These are phyloP conservation scores for Mycena indigotica DNA, from an alignment of 768 basidiomycete species.

Conservation along the genomic window DNA sequence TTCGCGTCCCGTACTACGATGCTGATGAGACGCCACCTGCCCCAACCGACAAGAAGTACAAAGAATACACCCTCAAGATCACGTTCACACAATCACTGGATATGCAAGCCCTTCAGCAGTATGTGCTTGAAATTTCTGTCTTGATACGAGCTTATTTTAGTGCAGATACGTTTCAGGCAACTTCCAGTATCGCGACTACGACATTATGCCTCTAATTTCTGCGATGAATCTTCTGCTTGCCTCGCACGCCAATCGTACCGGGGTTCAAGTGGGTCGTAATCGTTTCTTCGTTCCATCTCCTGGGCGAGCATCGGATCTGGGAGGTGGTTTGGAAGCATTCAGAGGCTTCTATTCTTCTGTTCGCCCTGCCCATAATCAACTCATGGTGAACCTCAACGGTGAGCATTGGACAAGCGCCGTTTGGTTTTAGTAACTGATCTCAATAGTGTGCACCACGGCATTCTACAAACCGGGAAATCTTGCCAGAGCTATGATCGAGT, in stretches of 20 bases:
- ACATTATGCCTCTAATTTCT: slow-evolving; percentile 59
- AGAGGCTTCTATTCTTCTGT: slow-evolving; percentile 64
- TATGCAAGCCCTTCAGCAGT: slow-evolving; percentile 50
- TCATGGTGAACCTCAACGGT: slow-evolving; percentile 70
- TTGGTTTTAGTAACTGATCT: slow-evolving; percentile 32
- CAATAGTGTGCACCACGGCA: slow-evolving; percentile 56
- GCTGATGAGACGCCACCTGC: slow-evolving; percentile 46
- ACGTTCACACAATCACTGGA: slow-evolving; percentile 52
- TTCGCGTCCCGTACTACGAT: slow-evolving; percentile 49
- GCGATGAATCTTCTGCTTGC: slow-evolving; percentile 68
- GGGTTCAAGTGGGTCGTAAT: slow-evolving; percentile 65
- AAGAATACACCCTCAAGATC: slow-evolving; percentile 51
- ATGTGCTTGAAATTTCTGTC: slow-evolving; percentile 37
- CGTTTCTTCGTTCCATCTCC: slow-evolving; percentile 62
- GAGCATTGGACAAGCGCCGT: slow-evolving; percentile 50
- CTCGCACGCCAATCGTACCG: slow-evolving; percentile 51
- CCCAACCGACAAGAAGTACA: slow-evolving; percentile 42
- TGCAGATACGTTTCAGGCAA: slow-evolving; percentile 56
- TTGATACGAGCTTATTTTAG: slow-evolving; percentile 30
- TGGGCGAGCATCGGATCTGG: slow-evolving; percentile 54
- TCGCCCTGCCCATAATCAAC: slow-evolving; percentile 54
- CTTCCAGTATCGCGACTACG: slow-evolving; percentile 54
- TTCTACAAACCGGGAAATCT: slow-evolving; percentile 68
- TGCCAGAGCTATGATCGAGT: slow-evolving; percentile 60
- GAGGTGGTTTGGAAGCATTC: slow-evolving; percentile 57